Conservation (phyloP, 1,284 basidiomycete species). For the Lentinus polychrous region DNA sequence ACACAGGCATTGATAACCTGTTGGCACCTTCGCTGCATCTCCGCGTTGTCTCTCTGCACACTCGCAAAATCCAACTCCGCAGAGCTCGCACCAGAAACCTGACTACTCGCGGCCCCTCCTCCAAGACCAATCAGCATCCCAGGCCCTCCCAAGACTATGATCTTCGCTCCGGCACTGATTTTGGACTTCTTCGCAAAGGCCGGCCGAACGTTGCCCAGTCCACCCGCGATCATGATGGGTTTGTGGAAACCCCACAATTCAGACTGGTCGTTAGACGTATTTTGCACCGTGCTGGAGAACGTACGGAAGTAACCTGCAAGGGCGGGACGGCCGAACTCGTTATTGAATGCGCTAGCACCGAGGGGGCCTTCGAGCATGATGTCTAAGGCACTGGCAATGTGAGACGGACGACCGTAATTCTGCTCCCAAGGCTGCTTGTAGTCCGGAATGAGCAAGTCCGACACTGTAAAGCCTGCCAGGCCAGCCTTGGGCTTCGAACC, state of each 20-base stretch:
- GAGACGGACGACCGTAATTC: slow-evolving; percentile 82
- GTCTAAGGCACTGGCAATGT: slow-evolving; percentile 90
- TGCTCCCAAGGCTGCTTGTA: slow-evolving; percentile 90
- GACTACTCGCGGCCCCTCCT: slow-evolving; percentile 93
- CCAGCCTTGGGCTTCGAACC: slow-evolving; percentile 98
- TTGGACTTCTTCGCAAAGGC: slow-evolving; percentile 71
- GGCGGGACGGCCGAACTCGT: slow-evolving; percentile 95
- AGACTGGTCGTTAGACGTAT: slow-evolving; percentile 31
- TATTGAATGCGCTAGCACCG: slow-evolving; percentile 95
- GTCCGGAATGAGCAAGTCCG: slow-evolving; percentile 87
- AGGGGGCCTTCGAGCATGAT: slow-evolving; percentile 98
- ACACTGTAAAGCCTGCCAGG: slow-evolving; percentile 91
- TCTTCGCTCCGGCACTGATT: slow-evolving; percentile 75
- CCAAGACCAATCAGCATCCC: slow-evolving; percentile 96
- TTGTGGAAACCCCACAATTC: slow-evolving; percentile 98
- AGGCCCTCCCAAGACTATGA: slow-evolving; percentile 95
- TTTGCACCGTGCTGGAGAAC: slow-evolving; percentile 69
- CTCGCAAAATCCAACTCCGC: slow-evolving; percentile 96
- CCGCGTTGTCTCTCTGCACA: slow-evolving; percentile 96
- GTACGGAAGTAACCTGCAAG: slow-evolving; percentile 86
- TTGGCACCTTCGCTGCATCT: slow-evolving; percentile 97
- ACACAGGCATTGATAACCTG: slow-evolving; percentile 95
- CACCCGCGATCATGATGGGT: slow-evolving; percentile 99
- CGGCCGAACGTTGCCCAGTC: slow-evolving; percentile 88
- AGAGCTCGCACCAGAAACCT: slow-evolving; percentile 81